Conservation (phyloP, 768 basidiomycete genomes). For the Auriscalpium orientale region DNA sequence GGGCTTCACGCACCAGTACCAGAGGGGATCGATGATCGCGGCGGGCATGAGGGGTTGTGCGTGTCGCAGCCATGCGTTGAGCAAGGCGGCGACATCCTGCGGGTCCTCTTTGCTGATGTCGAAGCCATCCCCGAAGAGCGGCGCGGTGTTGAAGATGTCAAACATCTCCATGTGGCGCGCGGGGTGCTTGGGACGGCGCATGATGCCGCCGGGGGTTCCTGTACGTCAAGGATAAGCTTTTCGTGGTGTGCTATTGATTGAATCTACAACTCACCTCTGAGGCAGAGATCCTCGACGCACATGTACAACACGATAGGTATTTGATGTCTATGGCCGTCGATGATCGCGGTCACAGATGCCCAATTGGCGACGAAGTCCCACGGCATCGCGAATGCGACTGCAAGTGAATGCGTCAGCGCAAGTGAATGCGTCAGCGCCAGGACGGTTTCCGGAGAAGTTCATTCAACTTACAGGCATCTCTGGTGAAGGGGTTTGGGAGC, state of each 20-base stretch:
- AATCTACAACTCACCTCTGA: slow-evolving; percentile 27
- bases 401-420: too few species aligned
- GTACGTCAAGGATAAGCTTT: slow-evolving; percentile 10
- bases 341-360: slow-evolving; percentile 25
- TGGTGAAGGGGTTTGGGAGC: too few species aligned
- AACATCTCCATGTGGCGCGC: slow-evolving; percentile 32
- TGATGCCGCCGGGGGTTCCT: slow-evolving; percentile 37
- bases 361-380: slow-evolving; percentile 4
- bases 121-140: slow-evolving; percentile 20
- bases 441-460: too few species aligned
- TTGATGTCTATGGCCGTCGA: slow-evolving; percentile 31
- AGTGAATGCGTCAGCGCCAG: too few species aligned
- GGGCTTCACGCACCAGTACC: slow-evolving; percentile 37
- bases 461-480: too few species aligned
- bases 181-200: slow-evolving; percentile 35
- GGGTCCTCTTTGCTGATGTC: slow-evolving; percentile 21
- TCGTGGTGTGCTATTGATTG: background rate
- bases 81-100: slow-evolving; percentile 36
- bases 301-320: slow-evolving; percentile 33
- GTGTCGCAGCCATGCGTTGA: slow-evolving; percentile 40
- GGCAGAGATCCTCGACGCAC: slow-evolving; percentile 40
- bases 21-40: slow-evolving; percentile 33
- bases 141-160: slow-evolving; percentile 28
- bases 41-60: slow-evolving; percentile 39
- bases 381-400: too few species aligned